Percentiles rank a stretch among this genome's conserved stretches.
phyloP scores from a whole-genome alignment of 1,284 basidiomycete species.

The Boletus semigastroideus region DNA sequence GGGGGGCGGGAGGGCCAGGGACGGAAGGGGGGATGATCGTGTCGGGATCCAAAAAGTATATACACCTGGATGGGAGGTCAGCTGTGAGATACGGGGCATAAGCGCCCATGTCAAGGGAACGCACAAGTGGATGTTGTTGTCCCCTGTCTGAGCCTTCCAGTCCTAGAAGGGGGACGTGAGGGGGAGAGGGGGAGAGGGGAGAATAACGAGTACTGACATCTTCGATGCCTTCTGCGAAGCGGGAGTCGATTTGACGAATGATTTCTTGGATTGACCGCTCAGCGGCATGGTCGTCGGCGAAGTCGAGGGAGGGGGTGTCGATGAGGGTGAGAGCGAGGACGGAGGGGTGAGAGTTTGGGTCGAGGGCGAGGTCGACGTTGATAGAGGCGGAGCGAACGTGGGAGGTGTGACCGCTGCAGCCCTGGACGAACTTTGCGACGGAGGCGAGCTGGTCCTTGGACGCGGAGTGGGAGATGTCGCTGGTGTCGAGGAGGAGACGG shows the following conservation, averaged over 20 bases:
- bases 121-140: constrained; percentile 78
- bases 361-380: constrained; percentile 59
- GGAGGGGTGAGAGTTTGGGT: constrained; percentile 42
- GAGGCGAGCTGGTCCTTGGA: constrained; percentile 69
- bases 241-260: constrained; percentile 61
- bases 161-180: constrained; percentile 44
- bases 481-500: constrained; percentile 74
- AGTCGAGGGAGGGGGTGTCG: constrained; percentile 77
- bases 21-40: constrained; percentile 66
- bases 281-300: constrained; percentile 55
- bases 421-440: constrained; percentile 76
- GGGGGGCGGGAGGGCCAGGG: constrained; percentile 58
- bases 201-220: constrained; percentile 52
- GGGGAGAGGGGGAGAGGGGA: constrained; percentile 3
- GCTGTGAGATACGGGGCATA: constrained; percentile 20
- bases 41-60: constrained; percentile 81
- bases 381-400: constrained; percentile 65
- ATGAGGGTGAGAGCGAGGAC: constrained; percentile 66
- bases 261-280: constrained; percentile 63
- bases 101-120: constrained; percentile 37
- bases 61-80: constrained; percentile 51
- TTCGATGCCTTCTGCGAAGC: constrained; percentile 66
- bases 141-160: constrained; percentile 61
- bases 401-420: constrained; percentile 63
- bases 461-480: constrained; percentile 54